A percentile compares a stretch with the other conserved stretches of the same genome.
These are phyloP conservation scores for Plectranthus barbatus DNA, from an alignment of 257 asterid species.

Conservation along the genomic window DNA sequence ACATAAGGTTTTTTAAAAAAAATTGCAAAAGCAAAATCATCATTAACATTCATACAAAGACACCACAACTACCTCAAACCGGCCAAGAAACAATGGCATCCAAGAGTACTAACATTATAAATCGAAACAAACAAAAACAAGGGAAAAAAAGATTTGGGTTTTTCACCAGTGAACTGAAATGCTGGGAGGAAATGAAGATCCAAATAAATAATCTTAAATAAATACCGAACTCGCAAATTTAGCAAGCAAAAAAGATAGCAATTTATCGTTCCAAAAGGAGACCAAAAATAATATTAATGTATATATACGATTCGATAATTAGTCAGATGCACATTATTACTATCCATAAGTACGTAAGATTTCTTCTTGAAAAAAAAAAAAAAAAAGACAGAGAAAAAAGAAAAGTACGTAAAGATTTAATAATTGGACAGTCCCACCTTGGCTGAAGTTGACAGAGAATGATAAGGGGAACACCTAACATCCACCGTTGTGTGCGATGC, in stretches of 20 bases:
- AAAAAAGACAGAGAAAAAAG: not conserved
- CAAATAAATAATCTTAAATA: slow-evolving; percentile 21
- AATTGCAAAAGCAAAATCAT: slow-evolving; percentile 9
- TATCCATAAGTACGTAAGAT: slow-evolving; percentile 1
- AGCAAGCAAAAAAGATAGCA: slow-evolving; percentile 7
- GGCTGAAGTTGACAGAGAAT: slow-evolving; percentile 31
- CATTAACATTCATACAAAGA: not conserved
- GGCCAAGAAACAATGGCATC: not conserved
- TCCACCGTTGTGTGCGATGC: slow-evolving; percentile 24
- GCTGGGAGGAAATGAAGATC: slow-evolving; percentile 34
- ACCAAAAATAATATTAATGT: not conserved
- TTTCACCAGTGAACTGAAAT: slow-evolving; percentile 23
- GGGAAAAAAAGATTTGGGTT: slow-evolving; percentile 1
- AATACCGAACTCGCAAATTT: no score
- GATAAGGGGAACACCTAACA: slow-evolving; percentile 24
- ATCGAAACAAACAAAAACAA: not conserved
- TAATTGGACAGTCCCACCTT: no score
- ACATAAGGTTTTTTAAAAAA: not conserved
- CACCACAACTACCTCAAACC: slow-evolving; percentile 1
- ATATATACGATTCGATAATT: not conserved
- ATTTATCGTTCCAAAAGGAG: not conserved
- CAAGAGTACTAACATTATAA: not conserved
- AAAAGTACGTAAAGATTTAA: slow-evolving; percentile 19
- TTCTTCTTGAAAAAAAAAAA: not conserved
- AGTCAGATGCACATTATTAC: not conserved